phyloP scores from a whole-genome alignment of 2,329 filamentous ascomycete genomes.

The Verticillium dahliae region DNA sequence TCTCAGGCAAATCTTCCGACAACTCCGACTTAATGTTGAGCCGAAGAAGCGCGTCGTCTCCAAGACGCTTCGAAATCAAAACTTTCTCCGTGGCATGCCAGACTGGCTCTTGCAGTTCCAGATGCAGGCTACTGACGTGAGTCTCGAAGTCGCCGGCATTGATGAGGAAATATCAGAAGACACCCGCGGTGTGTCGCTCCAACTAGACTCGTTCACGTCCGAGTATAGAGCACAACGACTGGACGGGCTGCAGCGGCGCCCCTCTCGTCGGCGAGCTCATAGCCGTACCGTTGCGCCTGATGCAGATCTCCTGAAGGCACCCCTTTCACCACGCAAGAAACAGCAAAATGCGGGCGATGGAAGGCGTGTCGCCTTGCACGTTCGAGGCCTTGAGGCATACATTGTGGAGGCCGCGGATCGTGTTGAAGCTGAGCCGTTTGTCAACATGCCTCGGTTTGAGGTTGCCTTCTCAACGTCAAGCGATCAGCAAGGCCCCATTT shows the following conservation, averaged over 20 bases:
- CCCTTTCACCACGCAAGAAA: conserved; percentile 45
- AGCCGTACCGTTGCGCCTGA: conserved; percentile 68
- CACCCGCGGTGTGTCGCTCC: conserved; percentile 75
- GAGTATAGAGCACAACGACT: conserved; percentile 82
- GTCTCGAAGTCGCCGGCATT: conserved; percentile 81
- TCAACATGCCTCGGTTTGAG: conserved; percentile 82
- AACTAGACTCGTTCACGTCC: conserved; percentile 79
- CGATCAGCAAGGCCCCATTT: conserved; percentile 79
- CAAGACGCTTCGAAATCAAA: conserved; percentile 40
- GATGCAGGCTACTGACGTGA: conserved; percentile 83
- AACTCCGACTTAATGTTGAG: conserved; percentile 66
- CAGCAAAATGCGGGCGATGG: conserved; percentile 62
- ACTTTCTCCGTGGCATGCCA: conserved; percentile 72
- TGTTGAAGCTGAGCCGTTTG: conserved; percentile 78
- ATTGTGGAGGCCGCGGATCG: conserved; percentile 83
- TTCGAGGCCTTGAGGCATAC: conserved; percentile 79
- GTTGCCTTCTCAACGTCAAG: conserved; percentile 78
- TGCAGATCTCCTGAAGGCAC: conserved; percentile 49
- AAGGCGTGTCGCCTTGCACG: conserved; percentile 71
- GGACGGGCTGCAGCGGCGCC: conserved; percentile 53
- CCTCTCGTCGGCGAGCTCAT: conserved; percentile 62
- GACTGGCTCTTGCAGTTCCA: conserved; percentile 79
- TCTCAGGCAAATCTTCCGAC: conserved; percentile 81
- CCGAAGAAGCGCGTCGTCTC: conserved; percentile 48
- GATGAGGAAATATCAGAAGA: conserved; percentile 78